A percentile compares a stretch with the other conserved stretches of the same genome.
Conservation (phyloP, 2,329 filamentous ascomycete genomes). For the Magnaporthiopsis incrustans region DNA sequence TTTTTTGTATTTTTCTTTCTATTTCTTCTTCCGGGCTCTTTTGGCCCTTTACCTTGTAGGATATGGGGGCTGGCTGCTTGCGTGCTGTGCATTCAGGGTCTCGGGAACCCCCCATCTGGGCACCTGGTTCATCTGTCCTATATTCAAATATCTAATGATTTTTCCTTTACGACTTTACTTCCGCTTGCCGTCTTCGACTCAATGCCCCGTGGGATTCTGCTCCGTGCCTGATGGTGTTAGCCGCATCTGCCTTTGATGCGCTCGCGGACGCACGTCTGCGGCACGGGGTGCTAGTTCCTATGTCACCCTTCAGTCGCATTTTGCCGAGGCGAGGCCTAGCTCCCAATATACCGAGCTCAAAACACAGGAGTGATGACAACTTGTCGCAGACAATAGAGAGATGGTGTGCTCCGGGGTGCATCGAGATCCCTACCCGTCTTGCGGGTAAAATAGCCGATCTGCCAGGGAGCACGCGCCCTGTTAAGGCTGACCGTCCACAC, state of each 20-base stretch:
- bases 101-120: neutral
- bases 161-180: neutral
- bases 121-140: neutral
- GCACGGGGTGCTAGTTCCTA: too few species aligned
- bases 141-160: conserved; percentile 1
- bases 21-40: neutral
- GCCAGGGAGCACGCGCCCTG: neutral
- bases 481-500: neutral
- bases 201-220: neutral
- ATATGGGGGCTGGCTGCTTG: neutral
- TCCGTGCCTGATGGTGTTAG: neutral
- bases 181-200: neutral
- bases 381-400: neutral
- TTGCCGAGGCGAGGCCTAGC: neutral
- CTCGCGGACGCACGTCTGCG: neutral
- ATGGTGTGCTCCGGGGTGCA: neutral
- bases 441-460: too few species aligned
- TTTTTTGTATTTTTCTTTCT: neutral
- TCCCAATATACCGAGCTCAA: neutral
- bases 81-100: neutral
- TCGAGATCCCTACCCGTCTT: neutral
- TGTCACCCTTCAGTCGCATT: too few species aligned
- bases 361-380: neutral
- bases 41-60: neutral
- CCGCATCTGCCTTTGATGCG: neutral